Base-by-base conservation (phyloP, 345 rosid species). In the Eucalyptus polyanthemos region DNA sequence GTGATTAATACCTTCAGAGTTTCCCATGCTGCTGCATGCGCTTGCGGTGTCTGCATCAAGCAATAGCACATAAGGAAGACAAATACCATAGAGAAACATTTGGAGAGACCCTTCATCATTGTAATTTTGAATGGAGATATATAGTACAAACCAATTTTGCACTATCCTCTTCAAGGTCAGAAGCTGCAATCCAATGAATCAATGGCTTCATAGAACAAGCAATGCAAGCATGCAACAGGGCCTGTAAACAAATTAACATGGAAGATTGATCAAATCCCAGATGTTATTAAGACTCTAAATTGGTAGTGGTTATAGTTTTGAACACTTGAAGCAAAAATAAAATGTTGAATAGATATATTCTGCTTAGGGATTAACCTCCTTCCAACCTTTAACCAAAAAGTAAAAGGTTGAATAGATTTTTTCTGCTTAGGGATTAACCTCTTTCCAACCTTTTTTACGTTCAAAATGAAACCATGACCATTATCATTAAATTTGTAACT, bases 161-260 rank as follows among this genome's bases (percentile, higher is more conserved):
- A 87, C 96, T 96, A 89, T 93, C 95, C 58, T 96, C 98, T 94
- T 97, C 99, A 89, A 97, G 98, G 93, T 97, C 99, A 93, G 98
- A 96, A 90, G 99, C 99, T 91, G 99, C 97, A 93, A 97, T 95
- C 99, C 99, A 97, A 88, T 95, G 97, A 76, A 97, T 93, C 25
- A 94, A 88, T 88, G 98, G 99, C 94, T 97, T 97, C 91, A 93
- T 90, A 90, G 96, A 95, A 91, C 98, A 97, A 50, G 98, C 96
- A 92, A 97, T 95, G 91, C 98, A 97, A 56, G 99, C 98, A 94
- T 97, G 99, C 90, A 97, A 92, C 92, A 97, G 98, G 90, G 99
- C 99, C 99, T 97, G 93, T 87, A 76, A 87, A 88, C n/a, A 31
- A 69, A 90, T 86, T 40, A 76, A 29, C 25, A 34, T 76, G 14